Percentiles rank a stretch among this genome's conserved stretches.
Conservation (phyloP, 306 rosid genomes). For the Inga leiocalycina region DNA sequence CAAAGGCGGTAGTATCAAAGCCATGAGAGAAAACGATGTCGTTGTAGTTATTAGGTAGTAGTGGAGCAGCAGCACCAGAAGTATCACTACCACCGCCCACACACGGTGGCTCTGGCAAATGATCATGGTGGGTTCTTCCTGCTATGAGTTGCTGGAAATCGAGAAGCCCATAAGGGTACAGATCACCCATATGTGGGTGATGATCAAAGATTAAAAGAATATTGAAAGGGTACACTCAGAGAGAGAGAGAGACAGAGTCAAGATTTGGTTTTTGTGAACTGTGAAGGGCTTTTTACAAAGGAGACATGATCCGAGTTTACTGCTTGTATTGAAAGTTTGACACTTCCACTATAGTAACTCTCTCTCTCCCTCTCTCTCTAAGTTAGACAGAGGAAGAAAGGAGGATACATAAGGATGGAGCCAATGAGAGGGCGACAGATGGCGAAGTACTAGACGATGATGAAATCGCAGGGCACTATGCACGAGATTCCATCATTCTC, state of each 20-base stretch:
- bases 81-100: not conserved
- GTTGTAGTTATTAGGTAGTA: conserved; percentile 37
- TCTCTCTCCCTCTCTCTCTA: not conserved
- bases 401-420: not conserved
- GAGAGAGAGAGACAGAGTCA: not conserved
- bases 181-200: conserved; percentile 36
- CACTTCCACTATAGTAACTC: conserved; percentile 32
- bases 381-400: not conserved
- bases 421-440: conserved; percentile 35
- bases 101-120: conserved; percentile 21
- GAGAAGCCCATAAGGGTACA: conserved; percentile 49
- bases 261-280: conserved; percentile 3
- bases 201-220: not conserved
- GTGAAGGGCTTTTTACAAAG: conserved; percentile 17
- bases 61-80: not conserved
- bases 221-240: not conserved
- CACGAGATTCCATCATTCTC: conserved; percentile 35
- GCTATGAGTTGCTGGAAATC: conserved; percentile 65
- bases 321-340: conserved; percentile 58
- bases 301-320: conserved; percentile 98
- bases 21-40: conserved; percentile 46
- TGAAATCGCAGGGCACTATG: not conserved
- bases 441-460: conserved; percentile 33
- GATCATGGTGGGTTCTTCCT: conserved; percentile 36
- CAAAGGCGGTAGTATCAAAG: not conserved